phyloP scores from a whole-genome alignment of 805 yeast genomes.

The Tetrapisispora fleetii region DNA sequence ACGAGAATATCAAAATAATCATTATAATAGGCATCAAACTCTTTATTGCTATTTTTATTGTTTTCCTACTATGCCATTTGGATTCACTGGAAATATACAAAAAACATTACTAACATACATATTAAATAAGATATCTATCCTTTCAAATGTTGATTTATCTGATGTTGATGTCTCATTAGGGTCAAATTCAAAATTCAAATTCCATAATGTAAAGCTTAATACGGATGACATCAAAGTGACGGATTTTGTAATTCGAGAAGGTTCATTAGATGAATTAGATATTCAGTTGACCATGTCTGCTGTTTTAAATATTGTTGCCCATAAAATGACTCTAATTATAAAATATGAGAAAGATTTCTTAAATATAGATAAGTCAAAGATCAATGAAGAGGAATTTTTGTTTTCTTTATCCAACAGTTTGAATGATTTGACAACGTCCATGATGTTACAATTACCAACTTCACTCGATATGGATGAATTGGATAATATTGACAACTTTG shows the following conservation, averaged over 20 bases:
- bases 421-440: constrained; percentile 54
- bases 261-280: constrained; percentile 44
- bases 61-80: constrained; percentile 28
- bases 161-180: constrained; percentile 75
- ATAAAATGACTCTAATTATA: constrained; percentile 39
- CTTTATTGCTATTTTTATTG: background rate
- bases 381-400: constrained; percentile 4
- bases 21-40: no score
- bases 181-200: constrained; percentile 39
- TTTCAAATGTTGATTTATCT: constrained; percentile 73
- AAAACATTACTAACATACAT: constrained; percentile 71
- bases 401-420: constrained; percentile 64
- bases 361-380: constrained; percentile 22
- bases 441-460: constrained; percentile 26
- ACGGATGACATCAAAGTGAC: constrained; percentile 62
- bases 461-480: constrained; percentile 1
- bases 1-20: no score
- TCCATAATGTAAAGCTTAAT: constrained; percentile 58
- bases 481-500: constrained; percentile 4
- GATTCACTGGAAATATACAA: constrained; percentile 83
- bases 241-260: constrained; percentile 52
- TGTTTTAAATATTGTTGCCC: constrained; percentile 55
- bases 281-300: constrained; percentile 57
- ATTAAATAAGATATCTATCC: constrained; percentile 68
- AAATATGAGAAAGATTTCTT: constrained; percentile 9